These are phyloP conservation scores for Coffea humblotiana DNA, from an alignment of 305 asterid genomes.

Conservation along the genomic window DNA sequence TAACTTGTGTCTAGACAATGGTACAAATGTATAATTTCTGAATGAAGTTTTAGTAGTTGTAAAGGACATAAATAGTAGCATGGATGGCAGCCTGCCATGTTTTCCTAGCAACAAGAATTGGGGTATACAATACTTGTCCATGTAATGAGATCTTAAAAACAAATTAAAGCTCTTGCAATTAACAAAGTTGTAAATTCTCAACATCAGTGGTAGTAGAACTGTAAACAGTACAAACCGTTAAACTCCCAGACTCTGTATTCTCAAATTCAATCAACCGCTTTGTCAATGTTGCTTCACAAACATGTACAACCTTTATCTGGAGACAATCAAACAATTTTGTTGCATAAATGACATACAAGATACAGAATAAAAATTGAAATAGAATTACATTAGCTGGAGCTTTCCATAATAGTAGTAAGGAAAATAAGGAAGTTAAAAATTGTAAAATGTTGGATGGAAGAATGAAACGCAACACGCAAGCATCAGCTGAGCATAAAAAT, in stretches of 20 bases:
- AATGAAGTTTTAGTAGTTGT: background rate
- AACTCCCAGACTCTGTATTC: constrained; percentile 75
- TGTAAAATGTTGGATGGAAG: too few relatives aligned
- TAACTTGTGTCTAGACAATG: background rate
- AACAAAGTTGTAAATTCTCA: too few relatives aligned
- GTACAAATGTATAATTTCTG: background rate
- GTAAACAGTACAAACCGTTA: constrained; percentile 53
- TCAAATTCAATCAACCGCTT: constrained; percentile 90
- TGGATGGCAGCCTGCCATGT: background rate
- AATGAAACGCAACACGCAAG: background rate
- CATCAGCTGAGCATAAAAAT: background rate
- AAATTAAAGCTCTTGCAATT: background rate
- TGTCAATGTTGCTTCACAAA: constrained; percentile 82
- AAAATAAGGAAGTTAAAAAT: too few relatives aligned
- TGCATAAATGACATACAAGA: background rate
- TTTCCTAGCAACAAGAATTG: background rate
- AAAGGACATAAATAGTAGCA: background rate
- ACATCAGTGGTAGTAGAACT: background rate
- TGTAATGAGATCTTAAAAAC: background rate
- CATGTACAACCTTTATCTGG: constrained; percentile 72
- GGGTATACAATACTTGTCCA: background rate
- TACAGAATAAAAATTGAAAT: background rate
- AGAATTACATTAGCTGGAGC: background rate
- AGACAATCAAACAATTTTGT: constrained; percentile 19
- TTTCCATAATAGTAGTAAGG: background rate